These are phyloP conservation scores for Aaosphaeria pasadenensis DNA, from an alignment of 2,329 filamentous ascomycete species.

Conservation along the genomic window DNA sequence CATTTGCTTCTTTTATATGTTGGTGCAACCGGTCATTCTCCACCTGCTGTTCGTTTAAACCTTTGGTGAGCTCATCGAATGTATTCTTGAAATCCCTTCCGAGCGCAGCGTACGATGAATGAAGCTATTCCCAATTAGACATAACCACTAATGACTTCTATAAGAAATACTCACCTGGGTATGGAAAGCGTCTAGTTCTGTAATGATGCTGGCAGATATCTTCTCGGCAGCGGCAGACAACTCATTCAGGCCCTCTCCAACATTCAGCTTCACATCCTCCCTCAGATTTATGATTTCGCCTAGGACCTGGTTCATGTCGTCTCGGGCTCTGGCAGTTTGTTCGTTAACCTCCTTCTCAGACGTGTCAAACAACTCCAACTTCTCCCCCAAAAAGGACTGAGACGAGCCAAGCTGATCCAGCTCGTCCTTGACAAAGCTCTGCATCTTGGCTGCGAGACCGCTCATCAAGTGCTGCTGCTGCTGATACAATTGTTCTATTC, in stretches of 20 bases:
- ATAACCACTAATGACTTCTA: not conserved
- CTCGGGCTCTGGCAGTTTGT: conserved; percentile 67
- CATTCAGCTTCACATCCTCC: conserved; percentile 80
- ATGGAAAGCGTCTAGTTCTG: conserved; percentile 82
- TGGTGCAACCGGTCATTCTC: conserved; percentile 72
- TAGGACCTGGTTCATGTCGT: conserved; percentile 86
- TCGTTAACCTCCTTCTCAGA: conserved; percentile 67
- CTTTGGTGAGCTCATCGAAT: conserved; percentile 76
- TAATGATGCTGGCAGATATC: conserved; percentile 85
- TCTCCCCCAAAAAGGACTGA: conserved; percentile 67
- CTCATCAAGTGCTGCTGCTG: conserved; percentile 71
- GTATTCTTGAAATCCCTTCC: conserved; percentile 82
- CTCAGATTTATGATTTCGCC: conserved; percentile 89
- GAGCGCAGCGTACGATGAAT: conserved; percentile 77
- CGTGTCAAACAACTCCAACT: conserved; percentile 64
- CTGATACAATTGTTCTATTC: conserved; percentile 68
- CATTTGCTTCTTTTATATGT: conserved; percentile 69
- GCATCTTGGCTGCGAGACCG: conserved; percentile 68
- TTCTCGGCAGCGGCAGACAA: conserved; percentile 81
- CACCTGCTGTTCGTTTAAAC: conserved; percentile 71
- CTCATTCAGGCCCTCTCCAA: conserved; percentile 79
- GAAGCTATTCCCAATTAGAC: conserved; percentile 53
- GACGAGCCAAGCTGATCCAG: conserved; percentile 68
- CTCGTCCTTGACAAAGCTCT: conserved; percentile 72
- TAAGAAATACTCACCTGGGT: conserved; percentile 49